Evolutionary conservation across 331 rosid species (phyloP), one percentile per base, ranked within the genome.

Genomic region (Prunus yedoensis): DNA sequence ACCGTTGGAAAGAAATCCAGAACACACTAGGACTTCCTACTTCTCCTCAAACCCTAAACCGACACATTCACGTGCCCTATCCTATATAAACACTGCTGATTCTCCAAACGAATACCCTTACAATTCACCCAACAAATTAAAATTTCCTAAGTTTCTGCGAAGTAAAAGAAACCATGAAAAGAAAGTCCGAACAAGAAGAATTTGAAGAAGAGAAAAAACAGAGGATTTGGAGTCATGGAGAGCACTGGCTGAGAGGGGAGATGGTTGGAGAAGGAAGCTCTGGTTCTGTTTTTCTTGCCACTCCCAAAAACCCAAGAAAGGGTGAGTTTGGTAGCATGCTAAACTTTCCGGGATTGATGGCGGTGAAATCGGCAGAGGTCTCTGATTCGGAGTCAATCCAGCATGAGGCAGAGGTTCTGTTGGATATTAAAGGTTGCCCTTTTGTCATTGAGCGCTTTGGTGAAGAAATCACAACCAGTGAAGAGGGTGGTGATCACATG

Each of bases 341-440:
- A 38, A 38, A 21, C 20, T 59, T 43, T 59, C 78, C 76, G 3
- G 51, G 66, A 11, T 46, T 81, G 3, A 66, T 81, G 81, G 85
- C 78, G 0, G 78, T 81, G 21, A 81, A 77, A 59, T 72, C 70
- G 0, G 70, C 85, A 2, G 65, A 9, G 43, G 15, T 46, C 3
- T 57, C 71, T 45, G 18, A 51, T 20, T 73, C 81, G 16, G 56
- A 32, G n/a, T 56, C 66, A 5, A 76, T 72, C 15, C 28, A 12
- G 21, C 60, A 51, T 69, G 82, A 79, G 66, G 76, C 54, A 58
- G 20, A 68, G 16, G 10, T 74, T 41, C 53, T 79, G 4, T 68
- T 68, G 25, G 35, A 20, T 3, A 49, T 74, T 2, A 38, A 73
- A 1, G 41, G 32, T 23, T 83, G 83, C 74, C 75, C 86, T 4